A percentile compares a stretch with the other conserved stretches of the same genome.
Conservation (phyloP, 2,329 filamentous ascomycete species). For the Didymellaceae sp. region DNA sequence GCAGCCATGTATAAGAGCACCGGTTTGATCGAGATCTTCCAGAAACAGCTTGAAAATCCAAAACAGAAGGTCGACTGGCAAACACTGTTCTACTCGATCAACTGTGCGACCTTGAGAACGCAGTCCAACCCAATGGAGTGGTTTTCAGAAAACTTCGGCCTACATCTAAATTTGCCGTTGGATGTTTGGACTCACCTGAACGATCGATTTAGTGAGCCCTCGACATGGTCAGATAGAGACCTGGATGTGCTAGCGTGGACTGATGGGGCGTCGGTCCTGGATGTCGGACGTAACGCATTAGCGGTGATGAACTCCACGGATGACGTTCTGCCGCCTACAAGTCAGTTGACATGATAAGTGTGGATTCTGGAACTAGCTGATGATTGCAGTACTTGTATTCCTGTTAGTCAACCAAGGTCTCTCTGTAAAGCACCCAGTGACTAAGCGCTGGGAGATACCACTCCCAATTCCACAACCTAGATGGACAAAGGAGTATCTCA, state of each 20-base stretch:
- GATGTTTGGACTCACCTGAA: not conserved
- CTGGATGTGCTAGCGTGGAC: not conserved
- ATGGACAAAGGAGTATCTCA: too few species aligned
- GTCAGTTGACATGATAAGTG: too few species aligned
- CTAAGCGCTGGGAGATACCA: too few species aligned
- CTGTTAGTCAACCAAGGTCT: too few species aligned
- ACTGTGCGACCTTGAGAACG: not conserved
- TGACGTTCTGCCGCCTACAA: too few species aligned
- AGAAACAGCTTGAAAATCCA: not conserved
- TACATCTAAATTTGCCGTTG: not conserved
- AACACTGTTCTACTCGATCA: not conserved
- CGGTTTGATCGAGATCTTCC: not conserved
- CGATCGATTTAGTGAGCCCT: not conserved
- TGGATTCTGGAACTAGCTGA: too few species aligned
- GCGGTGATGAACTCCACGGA: too few species aligned
- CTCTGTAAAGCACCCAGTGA: too few species aligned
- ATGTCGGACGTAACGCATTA: not conserved
- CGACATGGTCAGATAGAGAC: not conserved
- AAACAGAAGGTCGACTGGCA: not conserved
- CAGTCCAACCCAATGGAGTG: not conserved
- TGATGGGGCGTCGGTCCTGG: not conserved
- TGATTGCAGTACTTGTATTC: too few species aligned
- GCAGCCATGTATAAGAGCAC: not conserved
- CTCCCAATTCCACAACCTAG: too few species aligned
- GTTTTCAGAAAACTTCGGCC: not conserved